A percentile compares a stretch with the other conserved stretches of the same genome.
phyloP scores from a whole-genome alignment of 1,284 basidiomycete genomes.

The Cutaneotrichosporon cavernicola region DNA sequence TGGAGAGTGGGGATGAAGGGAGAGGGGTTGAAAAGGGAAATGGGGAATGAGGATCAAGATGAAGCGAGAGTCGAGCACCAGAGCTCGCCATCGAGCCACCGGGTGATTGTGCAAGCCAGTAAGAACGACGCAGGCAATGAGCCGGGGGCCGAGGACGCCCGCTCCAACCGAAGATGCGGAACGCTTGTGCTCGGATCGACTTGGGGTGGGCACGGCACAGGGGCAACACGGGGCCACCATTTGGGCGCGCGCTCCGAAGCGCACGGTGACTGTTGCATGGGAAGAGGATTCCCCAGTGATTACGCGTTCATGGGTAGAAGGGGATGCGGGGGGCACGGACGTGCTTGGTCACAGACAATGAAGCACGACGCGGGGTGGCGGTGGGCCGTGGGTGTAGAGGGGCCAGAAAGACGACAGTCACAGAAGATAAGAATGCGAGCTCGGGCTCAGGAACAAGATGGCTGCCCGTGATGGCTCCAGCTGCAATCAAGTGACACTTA shows the following conservation, averaged over 20 bases:
- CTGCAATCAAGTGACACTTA: conserved; percentile 28
- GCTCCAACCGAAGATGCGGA: conserved; percentile 5
- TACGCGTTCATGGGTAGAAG: background rate
- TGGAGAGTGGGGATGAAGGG: background rate
- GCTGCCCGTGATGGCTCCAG: background rate
- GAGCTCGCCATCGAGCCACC: background rate
- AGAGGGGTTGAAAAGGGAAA: background rate
- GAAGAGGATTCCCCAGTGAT: background rate
- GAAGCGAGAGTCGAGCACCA: background rate
- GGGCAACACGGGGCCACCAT: conserved; percentile 3
- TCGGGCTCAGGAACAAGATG: background rate
- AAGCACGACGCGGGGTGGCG: background rate
- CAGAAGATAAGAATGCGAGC: background rate
- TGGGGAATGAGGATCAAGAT: background rate
- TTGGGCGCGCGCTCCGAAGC: background rate
- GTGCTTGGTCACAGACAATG: conserved; percentile 2
- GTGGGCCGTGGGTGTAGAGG: background rate
- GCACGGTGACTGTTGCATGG: background rate
- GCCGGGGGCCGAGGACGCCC: background rate
- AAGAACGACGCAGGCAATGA: conserved; percentile 1
- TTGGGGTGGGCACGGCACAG: background rate
- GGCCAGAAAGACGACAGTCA: background rate
- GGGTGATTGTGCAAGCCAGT: conserved; percentile 1
- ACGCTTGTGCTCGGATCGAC: conserved; percentile 11
- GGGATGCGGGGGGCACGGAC: background rate